Percentiles rank a stretch among this genome's conserved stretches.
These are phyloP conservation scores for Epichloe gansuensis DNA, from an alignment of 2,329 filamentous ascomycete species.

Conservation along the genomic window DNA sequence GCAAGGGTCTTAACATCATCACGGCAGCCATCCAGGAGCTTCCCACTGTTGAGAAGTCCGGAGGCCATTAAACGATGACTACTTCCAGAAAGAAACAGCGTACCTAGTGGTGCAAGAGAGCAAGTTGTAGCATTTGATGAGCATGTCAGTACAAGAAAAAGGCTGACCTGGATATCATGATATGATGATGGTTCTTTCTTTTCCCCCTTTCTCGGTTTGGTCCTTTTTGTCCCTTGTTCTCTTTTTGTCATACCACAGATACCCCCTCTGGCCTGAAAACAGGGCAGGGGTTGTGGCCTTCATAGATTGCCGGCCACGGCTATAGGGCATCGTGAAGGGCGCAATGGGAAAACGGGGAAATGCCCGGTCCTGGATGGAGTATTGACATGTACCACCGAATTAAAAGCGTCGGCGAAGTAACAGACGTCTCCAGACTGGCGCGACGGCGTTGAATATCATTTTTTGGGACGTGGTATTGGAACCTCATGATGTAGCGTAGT, in stretches of 20 bases:
- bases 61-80: constrained; percentile 21
- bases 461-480: neutral
- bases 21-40: constrained; percentile 71
- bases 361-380: constrained; percentile 2
- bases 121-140: constrained; percentile 13
- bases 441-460: constrained; percentile 2
- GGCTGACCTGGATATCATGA: neutral
- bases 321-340: constrained; percentile 1
- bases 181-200: neutral
- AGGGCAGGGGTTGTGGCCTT: constrained; percentile 2
- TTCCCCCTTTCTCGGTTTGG: neutral
- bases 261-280: constrained; percentile 1
- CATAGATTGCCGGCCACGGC: constrained; percentile 1
- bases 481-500: neutral
- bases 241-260: constrained; percentile 4
- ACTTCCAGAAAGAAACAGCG: neutral
- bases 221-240: neutral
- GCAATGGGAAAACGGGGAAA: constrained; percentile 3
- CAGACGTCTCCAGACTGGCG: constrained; percentile 2
- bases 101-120: constrained; percentile 9
- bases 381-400: constrained; percentile 3
- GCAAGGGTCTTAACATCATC: constrained; percentile 67
- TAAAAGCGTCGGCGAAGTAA: neutral
- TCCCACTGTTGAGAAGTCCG: constrained; percentile 39
- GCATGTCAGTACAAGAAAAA: neutral